A percentile compares a stretch with the other conserved stretches of the same genome.
These are phyloP conservation scores for Fusarium sp. DNA, from an alignment of 2,329 filamentous ascomycete species.

Conservation along the genomic window DNA sequence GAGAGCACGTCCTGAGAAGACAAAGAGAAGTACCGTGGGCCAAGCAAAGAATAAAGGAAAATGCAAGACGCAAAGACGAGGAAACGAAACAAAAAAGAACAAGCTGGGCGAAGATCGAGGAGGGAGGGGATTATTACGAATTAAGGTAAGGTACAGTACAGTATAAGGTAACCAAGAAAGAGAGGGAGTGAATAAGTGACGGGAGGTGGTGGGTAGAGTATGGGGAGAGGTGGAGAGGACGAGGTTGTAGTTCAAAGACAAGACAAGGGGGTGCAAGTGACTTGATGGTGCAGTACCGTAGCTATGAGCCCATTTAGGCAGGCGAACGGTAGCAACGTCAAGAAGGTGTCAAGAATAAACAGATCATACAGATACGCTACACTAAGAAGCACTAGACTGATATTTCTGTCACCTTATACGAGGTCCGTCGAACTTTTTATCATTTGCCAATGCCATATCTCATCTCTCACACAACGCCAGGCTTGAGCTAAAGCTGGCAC, in stretches of 20 bases:
- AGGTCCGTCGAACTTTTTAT: background rate
- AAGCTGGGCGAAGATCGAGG: conserved; percentile 21
- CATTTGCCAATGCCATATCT: conserved; percentile 20
- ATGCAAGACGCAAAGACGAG: conserved; percentile 23
- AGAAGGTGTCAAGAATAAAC: conserved; percentile 18
- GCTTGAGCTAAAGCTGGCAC: conserved; percentile 8
- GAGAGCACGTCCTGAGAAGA: conserved; percentile 17
- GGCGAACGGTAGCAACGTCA: conserved; percentile 16
- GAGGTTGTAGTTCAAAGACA: conserved; percentile 34
- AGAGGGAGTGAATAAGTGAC: conserved; percentile 31
- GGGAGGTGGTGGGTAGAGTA: conserved; percentile 29
- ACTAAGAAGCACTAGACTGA: background rate
- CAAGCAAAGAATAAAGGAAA: conserved; percentile 21
- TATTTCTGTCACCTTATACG: conserved; percentile 18
- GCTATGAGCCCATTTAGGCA: conserved; percentile 30
- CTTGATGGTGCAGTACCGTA: conserved; percentile 23
- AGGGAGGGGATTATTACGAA: conserved; percentile 40
- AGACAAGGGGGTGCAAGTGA: conserved; percentile 24
- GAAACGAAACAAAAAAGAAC: conserved; percentile 22
- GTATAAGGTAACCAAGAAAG: conserved; percentile 12
- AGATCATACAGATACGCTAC: background rate
- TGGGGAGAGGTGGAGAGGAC: conserved; percentile 33
- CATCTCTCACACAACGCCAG: conserved; percentile 14
- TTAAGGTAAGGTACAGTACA: conserved; percentile 32
- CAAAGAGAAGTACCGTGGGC: conserved; percentile 23